Evolutionary conservation across 2,329 filamentous ascomycete genomes (phyloP), one percentile per base, ranked within the genome.

Genomic region (Colletotrichum tamarilloi): DNA sequence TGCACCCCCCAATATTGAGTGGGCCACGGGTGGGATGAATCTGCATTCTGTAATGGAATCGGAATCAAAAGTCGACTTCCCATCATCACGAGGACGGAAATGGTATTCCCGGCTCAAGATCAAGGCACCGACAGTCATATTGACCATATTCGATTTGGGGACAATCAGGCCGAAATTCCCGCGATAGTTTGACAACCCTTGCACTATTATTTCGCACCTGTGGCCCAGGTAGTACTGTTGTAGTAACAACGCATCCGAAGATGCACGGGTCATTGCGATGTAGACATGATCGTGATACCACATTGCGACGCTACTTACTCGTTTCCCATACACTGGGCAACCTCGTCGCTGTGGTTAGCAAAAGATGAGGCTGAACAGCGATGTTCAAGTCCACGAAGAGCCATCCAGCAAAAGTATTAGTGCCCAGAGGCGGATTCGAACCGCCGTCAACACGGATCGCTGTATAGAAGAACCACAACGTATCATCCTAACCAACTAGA

Each of bases 401-500:
- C 1, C 9, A 4, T 19, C 14, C 3, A 7, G 9, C 38, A 71
- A 62, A 49, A 57, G n/a, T 1, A 0, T 1, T 3, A 19, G n/a
- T 75, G 74, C 74, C 68, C 74, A 68, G 72, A 75, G 74, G 72
- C 74, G 72, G 74, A 74, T 74, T 75, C 74, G 74, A 75, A 75
- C 74, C 73, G 72, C 72, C 74, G 72, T 75, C 74, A 75, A 74
- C 65, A 74, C 74, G 72, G 74, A 66, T 35, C 49, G 67, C 62
- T 65, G 68, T 65, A 72, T 73, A 68, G 68, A 57, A 65, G 35
- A 74, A 72, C 74, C 74, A 75, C 74, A 75, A 75, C 72, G 74
- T 74, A 74, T 74, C 74, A 75, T 75, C 74, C 74, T 75, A 75
- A 75, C 74, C 74, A 75, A 75, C 74, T 75, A 75, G 74, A 75